phyloP scores from a whole-genome alignment of 75 land plant genomes.

The Ceratopteris richardii region DNA sequence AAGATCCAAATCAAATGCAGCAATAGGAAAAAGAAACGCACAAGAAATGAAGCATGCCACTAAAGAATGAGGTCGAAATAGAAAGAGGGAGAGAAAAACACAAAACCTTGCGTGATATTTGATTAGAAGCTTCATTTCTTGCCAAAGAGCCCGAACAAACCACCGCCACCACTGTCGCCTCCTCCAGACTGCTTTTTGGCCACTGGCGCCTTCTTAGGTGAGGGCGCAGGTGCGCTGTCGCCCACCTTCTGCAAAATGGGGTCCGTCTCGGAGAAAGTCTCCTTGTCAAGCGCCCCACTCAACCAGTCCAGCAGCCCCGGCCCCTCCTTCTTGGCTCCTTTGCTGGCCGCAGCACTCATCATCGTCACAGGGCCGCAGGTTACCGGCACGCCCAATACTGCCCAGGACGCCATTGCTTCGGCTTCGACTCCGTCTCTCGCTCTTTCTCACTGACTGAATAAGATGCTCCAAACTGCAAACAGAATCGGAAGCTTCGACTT shows the following conservation, averaged over 20 bases:
- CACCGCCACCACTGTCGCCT: conserved; percentile 2
- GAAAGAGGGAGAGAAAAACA: not conserved
- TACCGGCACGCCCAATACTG: not conserved
- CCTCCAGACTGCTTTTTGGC: conserved; percentile 1
- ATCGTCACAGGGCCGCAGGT: not conserved
- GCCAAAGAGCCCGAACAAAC: conserved; percentile 2
- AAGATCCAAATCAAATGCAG: no score
- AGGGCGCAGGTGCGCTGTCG: not conserved
- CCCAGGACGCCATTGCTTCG: not conserved
- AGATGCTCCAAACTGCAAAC: not conserved
- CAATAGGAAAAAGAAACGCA: no score
- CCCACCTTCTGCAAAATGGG: conserved; percentile 14
- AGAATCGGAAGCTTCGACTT: not conserved
- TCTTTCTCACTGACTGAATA: no score
- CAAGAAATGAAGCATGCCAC: no score
- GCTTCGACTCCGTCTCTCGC: no score
- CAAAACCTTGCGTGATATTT: no score
- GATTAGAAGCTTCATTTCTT: not conserved
- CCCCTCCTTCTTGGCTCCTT: not conserved
- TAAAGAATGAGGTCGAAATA: not conserved
- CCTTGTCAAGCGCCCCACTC: conserved; percentile 10
- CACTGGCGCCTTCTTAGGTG: not conserved
- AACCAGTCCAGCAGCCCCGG: conserved; percentile 13
- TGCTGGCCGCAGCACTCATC: not conserved
- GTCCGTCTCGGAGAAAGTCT: conserved; percentile 3